phyloP scores from a whole-genome alignment of 177 flowering plant genomes.

The Vitis hybrid region DNA sequence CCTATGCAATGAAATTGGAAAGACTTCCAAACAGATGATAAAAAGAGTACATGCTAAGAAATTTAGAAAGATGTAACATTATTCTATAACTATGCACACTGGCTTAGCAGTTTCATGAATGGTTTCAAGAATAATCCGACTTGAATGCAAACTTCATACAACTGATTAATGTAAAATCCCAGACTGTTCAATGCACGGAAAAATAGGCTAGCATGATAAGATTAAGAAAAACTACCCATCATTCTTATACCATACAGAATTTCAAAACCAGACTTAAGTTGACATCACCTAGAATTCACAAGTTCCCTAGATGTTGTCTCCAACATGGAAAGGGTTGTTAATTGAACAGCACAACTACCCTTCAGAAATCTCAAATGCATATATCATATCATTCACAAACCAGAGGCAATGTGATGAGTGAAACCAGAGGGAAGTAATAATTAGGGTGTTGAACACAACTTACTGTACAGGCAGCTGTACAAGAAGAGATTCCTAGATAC shows the following conservation, averaged over 20 bases:
- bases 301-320: background rate
- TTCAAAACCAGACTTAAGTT: constrained; percentile 4
- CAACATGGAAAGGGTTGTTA: constrained; percentile 2
- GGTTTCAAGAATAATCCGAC: no score
- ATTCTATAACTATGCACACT: no score
- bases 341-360: constrained; percentile 1
- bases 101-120: no score
- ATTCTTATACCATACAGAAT: background rate
- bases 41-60: no score
- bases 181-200: no score
- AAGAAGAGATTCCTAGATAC: constrained; percentile 10
- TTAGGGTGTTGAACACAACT: constrained; percentile 2
- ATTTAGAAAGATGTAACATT: no score
- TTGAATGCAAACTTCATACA: no score
- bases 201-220: no score
- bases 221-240: no score
- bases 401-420: background rate
- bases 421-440: background rate
- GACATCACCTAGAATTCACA: background rate
- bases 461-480: constrained; percentile 36
- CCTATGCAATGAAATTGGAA: no score
- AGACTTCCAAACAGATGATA: no score
- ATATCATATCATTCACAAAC: constrained; percentile 20
- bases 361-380: background rate
- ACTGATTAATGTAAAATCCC: no score